Conservation (phyloP, 352 stramenopile species). For the Globisporangium radiosum region DNA sequence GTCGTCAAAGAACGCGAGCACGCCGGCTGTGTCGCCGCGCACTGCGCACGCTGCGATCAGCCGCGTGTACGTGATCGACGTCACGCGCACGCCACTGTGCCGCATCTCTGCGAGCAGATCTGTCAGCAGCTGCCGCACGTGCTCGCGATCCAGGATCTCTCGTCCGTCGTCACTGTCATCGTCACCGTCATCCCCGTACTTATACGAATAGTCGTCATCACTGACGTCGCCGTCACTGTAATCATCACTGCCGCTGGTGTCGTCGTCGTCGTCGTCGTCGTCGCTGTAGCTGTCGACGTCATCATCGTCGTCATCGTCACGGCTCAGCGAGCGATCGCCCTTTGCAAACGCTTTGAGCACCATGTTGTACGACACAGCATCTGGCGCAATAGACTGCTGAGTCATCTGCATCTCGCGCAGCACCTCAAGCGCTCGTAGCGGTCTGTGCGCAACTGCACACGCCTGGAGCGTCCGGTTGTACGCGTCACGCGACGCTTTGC, state of each 20-base stretch:
- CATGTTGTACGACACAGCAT: slow-evolving; percentile 55
- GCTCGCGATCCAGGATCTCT: not conserved
- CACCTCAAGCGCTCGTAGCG: slow-evolving; percentile 33
- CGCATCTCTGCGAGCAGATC: slow-evolving; percentile 33
- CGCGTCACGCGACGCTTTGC: slow-evolving; percentile 21
- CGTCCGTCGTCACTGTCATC: not conserved
- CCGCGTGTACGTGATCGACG: slow-evolving; percentile 22
- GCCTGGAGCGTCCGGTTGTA: slow-evolving; percentile 59
- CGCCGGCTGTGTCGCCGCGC: slow-evolving; percentile 31
- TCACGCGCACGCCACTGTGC: not conserved
- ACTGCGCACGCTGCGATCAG: slow-evolving; percentile 33
- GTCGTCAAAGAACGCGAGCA: slow-evolving; percentile 31
- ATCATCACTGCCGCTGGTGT: slow-evolving; percentile 11
- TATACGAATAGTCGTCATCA: not conserved
- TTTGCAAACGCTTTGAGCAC: slow-evolving; percentile 43
- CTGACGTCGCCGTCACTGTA: slow-evolving; percentile 14
- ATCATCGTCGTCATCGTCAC: slow-evolving; percentile 14
- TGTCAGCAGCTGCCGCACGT: slow-evolving; percentile 11
- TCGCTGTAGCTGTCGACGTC: slow-evolving; percentile 15
- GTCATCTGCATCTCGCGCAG: slow-evolving; percentile 27
- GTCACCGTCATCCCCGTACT: not conserved
- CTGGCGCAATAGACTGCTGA: slow-evolving; percentile 10
- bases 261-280: slow-evolving; percentile 10
- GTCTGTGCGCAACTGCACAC: slow-evolving; percentile 32
- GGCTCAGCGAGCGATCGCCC: slow-evolving; percentile 12